These are phyloP conservation scores for Fomitopsis schrenkii DNA, from an alignment of 1,284 basidiomycete genomes.

Conservation along the genomic window DNA sequence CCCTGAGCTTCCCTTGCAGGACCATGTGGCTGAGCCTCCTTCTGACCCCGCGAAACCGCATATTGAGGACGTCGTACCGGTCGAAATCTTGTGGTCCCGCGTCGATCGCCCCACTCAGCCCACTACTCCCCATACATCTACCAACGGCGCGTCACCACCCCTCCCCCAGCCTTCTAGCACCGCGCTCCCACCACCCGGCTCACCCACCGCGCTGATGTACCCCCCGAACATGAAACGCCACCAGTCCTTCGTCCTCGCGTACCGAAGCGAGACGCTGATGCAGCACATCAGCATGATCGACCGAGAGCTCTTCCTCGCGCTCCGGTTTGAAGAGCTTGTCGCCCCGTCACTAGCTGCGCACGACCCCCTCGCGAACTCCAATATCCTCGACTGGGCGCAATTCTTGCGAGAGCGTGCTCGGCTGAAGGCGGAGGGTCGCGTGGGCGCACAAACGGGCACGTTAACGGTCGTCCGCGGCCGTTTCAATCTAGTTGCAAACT, in stretches of 20 bases:
- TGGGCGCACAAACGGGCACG: constrained; percentile 60
- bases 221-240: constrained; percentile 33
- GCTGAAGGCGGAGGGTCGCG: constrained; percentile 61
- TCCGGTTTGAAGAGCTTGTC: constrained; percentile 83
- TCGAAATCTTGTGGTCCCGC: constrained; percentile 62
- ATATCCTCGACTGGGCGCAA: constrained; percentile 80
- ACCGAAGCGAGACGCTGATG: constrained; percentile 61
- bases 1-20: neutral
- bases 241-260: constrained; percentile 63
- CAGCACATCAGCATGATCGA: constrained; percentile 87
- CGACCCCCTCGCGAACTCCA: constrained; percentile 47
- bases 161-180: constrained; percentile 19
- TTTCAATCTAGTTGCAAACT: constrained; percentile 85
- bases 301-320: constrained; percentile 76
- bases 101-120: constrained; percentile 34
- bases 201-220: constrained; percentile 10
- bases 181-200: constrained; percentile 4
- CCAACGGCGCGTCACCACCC: constrained; percentile 12
- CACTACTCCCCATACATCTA: constrained; percentile 24
- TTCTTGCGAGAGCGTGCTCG: constrained; percentile 75
- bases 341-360: constrained; percentile 58
- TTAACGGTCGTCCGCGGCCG: constrained; percentile 78
- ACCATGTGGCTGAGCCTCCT: constrained; percentile 19
- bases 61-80: constrained; percentile 57
- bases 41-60: constrained; percentile 42